A percentile compares a stretch with the other conserved stretches of the same genome.
Evolutionary conservation across 1,284 basidiomycete species (phyloP).

Genomic region (Leccinum subfulvum): DNA sequence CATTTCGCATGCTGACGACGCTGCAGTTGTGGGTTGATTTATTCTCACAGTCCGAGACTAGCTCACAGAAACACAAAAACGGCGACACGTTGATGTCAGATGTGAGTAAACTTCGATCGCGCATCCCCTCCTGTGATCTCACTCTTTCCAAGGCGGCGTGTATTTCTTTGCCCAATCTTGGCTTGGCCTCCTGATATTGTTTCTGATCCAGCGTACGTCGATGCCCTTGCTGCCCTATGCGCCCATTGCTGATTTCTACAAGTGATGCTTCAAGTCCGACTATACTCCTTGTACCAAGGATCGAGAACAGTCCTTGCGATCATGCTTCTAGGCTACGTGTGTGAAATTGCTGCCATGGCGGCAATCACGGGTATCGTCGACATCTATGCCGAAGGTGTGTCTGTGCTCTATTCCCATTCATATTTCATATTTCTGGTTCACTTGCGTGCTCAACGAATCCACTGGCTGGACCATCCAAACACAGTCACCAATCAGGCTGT

Average conservation of each 20-base stretch:
- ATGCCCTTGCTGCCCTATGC: neutral
- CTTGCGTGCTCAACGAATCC: neutral
- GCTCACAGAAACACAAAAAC: neutral
- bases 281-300: neutral
- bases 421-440: neutral
- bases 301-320: neutral
- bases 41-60: neutral
- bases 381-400: neutral
- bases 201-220: neutral
- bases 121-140: neutral
- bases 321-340: neutral
- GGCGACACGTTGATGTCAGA: neutral
- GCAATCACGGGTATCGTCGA: neutral
- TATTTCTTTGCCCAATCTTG: neutral
- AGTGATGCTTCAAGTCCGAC: conserved; percentile 5
- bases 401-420: neutral
- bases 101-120: neutral
- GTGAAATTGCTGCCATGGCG: neutral
- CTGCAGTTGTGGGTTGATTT: neutral
- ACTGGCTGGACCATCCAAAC: neutral
- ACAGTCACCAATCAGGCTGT: neutral
- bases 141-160: neutral
- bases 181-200: neutral
- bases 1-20: neutral
- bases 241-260: neutral